Evolutionary conservation across 441 rosid genomes (phyloP).

Genomic region (Jatropha podagrica): DNA sequence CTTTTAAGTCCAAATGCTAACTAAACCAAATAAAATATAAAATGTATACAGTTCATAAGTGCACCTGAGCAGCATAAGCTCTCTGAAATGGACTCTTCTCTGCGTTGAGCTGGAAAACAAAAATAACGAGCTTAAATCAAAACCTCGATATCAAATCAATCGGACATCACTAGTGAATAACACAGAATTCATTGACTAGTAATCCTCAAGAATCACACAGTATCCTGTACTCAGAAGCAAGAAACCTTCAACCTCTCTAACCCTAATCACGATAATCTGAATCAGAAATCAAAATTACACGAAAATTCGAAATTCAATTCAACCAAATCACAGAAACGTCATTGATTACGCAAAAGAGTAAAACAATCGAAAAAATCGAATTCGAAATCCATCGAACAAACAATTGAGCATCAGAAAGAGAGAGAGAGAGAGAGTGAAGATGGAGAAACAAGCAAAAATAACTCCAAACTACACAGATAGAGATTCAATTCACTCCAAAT

Average conservation of each 20-base stretch:
- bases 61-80: slow-evolving; percentile 87
- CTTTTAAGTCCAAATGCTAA: neutral
- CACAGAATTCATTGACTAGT: neutral
- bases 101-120: slow-evolving; percentile 70
- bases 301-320: neutral
- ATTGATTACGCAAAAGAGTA: neutral
- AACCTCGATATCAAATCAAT: slow-evolving; percentile 11
- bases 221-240: neutral
- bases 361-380: neutral
- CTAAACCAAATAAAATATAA: neutral
- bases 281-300: neutral
- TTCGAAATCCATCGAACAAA: neutral
- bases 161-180: neutral
- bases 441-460: neutral
- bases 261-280: neutral
- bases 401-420: neutral
- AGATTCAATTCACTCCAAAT: neutral
- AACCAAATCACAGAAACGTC: neutral
- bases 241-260: neutral
- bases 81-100: slow-evolving; percentile 93
- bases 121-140: neutral
- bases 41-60: neutral
- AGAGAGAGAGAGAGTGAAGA: neutral
- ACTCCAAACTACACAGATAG: neutral
- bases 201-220: neutral